Evolutionary conservation across 257 asterid species (phyloP), one percentile per base, ranked within the genome.

Genomic region (Leptodermis oblonga): DNA sequence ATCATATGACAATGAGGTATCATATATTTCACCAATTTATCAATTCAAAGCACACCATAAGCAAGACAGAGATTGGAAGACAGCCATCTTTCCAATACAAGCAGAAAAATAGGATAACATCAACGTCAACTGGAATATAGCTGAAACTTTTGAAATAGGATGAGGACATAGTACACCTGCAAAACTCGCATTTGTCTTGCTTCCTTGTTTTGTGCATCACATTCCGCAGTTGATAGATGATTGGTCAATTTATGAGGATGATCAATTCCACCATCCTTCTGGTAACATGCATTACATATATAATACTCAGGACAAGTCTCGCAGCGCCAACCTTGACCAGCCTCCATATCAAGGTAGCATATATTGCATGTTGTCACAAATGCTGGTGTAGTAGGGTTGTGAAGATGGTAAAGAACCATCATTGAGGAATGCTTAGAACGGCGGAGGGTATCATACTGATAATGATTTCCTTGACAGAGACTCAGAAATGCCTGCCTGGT

Each of bases 261-360:
- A 73, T 84, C 85, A 58, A 75, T 51, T 51, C 89, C 97, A 55
- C 92, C 99, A 68, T 88, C 91, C 82, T 89, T 94, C 65, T 85
- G 83, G 80, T 87, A 94, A 80, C 98, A 91, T 68, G 93, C 76
- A 78, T 83, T 85, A 78, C 99, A 94, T 33, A 91, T 84, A 59
- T 91, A 97, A 76, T 94, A 94, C 59, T 94, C 99, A 0, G 98
- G 89, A 76, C 99, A 94, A 15, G 86, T 85, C 84, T 91, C 99
- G 69, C 99, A 94, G 34, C 92, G 97, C 99, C 97, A 94, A 48
- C 97, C 99, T 76, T 89, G 97, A 62, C 99, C 99, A 74, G 97
- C 79, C 76, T 94, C 99, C 49, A 94, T 88, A 70, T 89, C 97
- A 34, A 89, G 87, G 82, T 82, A 81, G 71, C 99, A 94, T 65